Evolutionary conservation across 2,329 filamentous ascomycete genomes (phyloP), one percentile per base, ranked within the genome.

Genomic region (Paecilomyces sp.): DNA sequence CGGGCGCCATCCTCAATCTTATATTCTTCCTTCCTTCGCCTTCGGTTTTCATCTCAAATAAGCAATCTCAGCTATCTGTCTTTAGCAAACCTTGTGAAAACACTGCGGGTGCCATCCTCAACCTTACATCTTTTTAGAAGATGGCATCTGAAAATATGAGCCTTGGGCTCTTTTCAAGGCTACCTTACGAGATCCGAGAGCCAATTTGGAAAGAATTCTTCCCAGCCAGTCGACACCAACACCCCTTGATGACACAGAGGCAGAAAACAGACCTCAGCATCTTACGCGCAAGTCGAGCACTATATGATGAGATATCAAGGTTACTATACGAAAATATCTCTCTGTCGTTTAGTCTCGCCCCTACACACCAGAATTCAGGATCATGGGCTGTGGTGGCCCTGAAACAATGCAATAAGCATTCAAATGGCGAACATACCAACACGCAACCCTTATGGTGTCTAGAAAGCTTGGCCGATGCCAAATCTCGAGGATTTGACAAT

Each of bases 171-270:
- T 41, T 62, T 31, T 58, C 56, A 54, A 54, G 31, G 51, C 36
- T 62, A 13, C 61, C 61, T 24, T 60, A 57, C 56, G 61, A 62
- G 33, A 41, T 62, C 18, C 61, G 61, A 2, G 50, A 58, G 50
- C 56, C 54, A 22, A 60, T 62, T 28, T 62, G 61, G 61, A 24
- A 57, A 25, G 31, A 60, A 13, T 60, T 62, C 31, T 54, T 60
- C 33, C 61, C 61, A n/a, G 51, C 33, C 30, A 22, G 24, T 22
- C n/a, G 41, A 54, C 25, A 54, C 25, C 18, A 13, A 7, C n/a
- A 53, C 28, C 28, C 51, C 1, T 25, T 53, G 15, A 53, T 53
- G 24, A 13, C 22, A 28, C 13, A 53, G 24, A 53, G 15, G 24
- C 22, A 53, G 22, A 53, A 53, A 15, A 53, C 51, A 30, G 51